Evolutionary conservation across 176 grass and related monocot genomes (phyloP), one percentile per base, ranked within the genome.

Genomic region (Musa troglodytarum): DNA sequence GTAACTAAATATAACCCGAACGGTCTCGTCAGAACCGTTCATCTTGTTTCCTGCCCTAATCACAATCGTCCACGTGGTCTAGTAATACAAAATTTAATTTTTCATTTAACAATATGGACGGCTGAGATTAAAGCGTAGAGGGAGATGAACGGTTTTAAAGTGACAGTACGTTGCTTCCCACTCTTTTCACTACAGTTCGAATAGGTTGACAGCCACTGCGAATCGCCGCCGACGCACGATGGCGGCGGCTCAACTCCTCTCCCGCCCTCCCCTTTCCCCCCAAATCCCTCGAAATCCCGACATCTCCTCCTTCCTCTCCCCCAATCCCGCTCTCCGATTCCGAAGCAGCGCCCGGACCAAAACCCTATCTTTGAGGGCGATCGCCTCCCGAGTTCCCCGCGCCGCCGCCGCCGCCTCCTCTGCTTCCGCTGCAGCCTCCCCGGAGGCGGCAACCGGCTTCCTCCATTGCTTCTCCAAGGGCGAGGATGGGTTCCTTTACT

Each of bases 381-480:
- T 74, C 57, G 50, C 86, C 54, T 89, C 85, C 59, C 81, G 50
- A 16, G 13, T 16, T 1, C 23, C 73, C 55, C 54, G 52, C 54
- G 24, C 54, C 15, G 53, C 22, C 17, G 2, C 74, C 74, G 26
- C 74, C 26, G 5, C 54, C 34, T 14, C 73, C 2, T 23, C 23
- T 10, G 2, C 74, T 58, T 16, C 74, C 20, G 23, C 73, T 1
- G 1, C 73, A 50, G 52, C 81, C 9, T 13, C 54, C 73, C 24
- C 79, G 65, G 52, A 78, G 75, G 81, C 69, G 68, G 6, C 72
- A 52, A 75, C 75, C 65, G 66, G 65, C 15, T 54, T 77, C 64
- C 87, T 85, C 65, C 90, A 87, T 80, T 93, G 90, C 71, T 93
- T 98, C 82, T 62, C 59, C 49, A 89, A 89, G 84, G 81, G 79